Conservation (phyloP, 1,284 basidiomycete genomes). For the Boletus mariae region DNA sequence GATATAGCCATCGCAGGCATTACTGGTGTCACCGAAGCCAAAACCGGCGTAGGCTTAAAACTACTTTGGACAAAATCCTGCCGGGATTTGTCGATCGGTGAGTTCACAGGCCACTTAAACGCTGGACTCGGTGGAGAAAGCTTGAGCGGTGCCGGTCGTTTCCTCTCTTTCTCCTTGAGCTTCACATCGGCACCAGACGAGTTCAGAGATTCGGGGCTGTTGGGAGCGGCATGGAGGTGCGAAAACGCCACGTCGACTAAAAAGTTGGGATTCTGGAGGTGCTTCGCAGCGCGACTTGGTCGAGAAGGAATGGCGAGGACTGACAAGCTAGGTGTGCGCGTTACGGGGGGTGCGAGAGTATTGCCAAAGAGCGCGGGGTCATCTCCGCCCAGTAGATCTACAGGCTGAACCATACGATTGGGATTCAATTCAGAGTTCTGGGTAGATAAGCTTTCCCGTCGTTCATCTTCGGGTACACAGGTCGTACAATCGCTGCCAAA, state of each 20-base stretch:
- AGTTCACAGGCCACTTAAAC: slow-evolving; percentile 21
- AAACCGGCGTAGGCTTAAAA: slow-evolving; percentile 17
- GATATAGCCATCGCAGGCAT: background rate
- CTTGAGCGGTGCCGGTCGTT: slow-evolving; percentile 45
- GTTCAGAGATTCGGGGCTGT: slow-evolving; percentile 7
- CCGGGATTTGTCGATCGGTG: slow-evolving; percentile 21
- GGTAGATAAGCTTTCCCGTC: slow-evolving; percentile 46
- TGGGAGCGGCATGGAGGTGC: slow-evolving; percentile 17
- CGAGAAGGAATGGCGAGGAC: slow-evolving; percentile 38
- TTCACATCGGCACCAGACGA: slow-evolving; percentile 1
- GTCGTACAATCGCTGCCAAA: slow-evolving; percentile 31
- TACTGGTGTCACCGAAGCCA: background rate
- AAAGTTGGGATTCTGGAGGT: slow-evolving; percentile 39
- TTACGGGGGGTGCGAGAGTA: slow-evolving; percentile 6
- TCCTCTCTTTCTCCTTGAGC: slow-evolving; percentile 34
- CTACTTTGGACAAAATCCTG: slow-evolving; percentile 28
- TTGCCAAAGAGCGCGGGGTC: slow-evolving; percentile 34
- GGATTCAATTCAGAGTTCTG: slow-evolving; percentile 53
- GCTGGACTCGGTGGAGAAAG: slow-evolving; percentile 30
- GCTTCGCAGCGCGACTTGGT: slow-evolving; percentile 37
- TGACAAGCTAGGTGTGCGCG: slow-evolving; percentile 33
- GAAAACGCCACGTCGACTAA: slow-evolving; percentile 40
- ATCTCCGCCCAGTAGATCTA: slow-evolving; percentile 35
- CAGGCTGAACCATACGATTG: slow-evolving; percentile 43
- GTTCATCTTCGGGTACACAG: slow-evolving; percentile 31